Base-by-base conservation (phyloP, 768 basidiomycete species). In the Cystobasidium tubakii region DNA sequence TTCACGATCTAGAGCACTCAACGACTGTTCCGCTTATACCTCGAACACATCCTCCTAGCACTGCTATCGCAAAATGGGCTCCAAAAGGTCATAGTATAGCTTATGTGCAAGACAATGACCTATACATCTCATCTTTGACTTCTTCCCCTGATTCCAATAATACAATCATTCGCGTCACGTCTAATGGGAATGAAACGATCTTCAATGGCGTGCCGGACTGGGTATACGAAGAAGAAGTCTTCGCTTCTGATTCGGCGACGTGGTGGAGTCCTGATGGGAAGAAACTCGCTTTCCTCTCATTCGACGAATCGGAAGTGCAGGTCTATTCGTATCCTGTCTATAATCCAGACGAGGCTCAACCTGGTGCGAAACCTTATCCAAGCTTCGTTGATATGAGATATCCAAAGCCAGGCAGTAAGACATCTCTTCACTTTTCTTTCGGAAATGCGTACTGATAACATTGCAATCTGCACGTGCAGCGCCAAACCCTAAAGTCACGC, bases 201-300 rank as follows among this genome's bases (percentile, higher is more conserved):
- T 96, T 98, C 84, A 88, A 97, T 78, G 96, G 96, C 7, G 90
- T 96, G 1, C 91, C 92, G 0, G 92, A 96, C 80, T 98, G 96
- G 95, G 95, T 97, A 3, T 94, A 94, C 81, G 92, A 95, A 80
- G 92, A 95, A 79, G 92, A 96, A 80, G 87, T 97, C 27, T 89
- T 92, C 77, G 82, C 84, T 1, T 79, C 82, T 44, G 86, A 92
- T 79, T 87, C 81, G 62, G 88, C 93, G 0, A 83, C 95, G 3
- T 98, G 92, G 92, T 98, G 90, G 89, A 89, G 90, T 12, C 95
- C 94, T 1, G 85, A 88, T 77, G 87, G 87, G 0, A 76, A 80
- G 1, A 82, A 83, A 39, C 75, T 99, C 54, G 92, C 93, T 0
- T 99, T 89, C 84, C 86, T 97, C 53, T 83, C 86, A 13, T 88